These are phyloP conservation scores for Monosporozyma servazzii DNA, from an alignment of 805 yeast genomes.

Conservation along the genomic window DNA sequence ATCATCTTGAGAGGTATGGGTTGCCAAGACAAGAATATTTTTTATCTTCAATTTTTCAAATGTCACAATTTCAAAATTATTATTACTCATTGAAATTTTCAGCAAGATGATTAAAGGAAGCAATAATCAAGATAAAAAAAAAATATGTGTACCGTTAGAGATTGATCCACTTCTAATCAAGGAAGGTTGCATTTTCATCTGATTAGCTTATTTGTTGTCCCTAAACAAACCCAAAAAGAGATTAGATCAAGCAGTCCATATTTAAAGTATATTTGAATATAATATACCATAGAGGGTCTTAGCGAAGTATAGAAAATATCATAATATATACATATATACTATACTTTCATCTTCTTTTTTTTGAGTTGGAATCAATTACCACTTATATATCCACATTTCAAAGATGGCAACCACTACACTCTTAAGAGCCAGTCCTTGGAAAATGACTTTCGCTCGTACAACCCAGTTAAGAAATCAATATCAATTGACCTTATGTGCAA, in stretches of 20 bases:
- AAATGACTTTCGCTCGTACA: neutral
- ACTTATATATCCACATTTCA: neutral
- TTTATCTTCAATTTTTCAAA: no score
- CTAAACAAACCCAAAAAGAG: neutral
- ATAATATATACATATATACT: neutral
- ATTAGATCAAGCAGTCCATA: neutral
- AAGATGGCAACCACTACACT: constrained; percentile 6
- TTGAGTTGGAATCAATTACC: neutral
- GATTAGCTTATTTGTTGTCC: neutral
- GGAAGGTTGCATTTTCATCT: neutral
- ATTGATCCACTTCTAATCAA: neutral
- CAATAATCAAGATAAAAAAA: no score
- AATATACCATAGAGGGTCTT: neutral
- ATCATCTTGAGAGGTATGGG: no score
- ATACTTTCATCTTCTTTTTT: neutral
- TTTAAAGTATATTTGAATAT: neutral
- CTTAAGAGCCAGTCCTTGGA: constrained; percentile 1
- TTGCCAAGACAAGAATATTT: no score
- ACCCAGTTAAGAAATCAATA: constrained; percentile 1
- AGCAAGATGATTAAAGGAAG: no score
- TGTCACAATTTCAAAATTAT: no score
- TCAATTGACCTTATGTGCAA: constrained; percentile 8
- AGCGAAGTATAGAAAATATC: neutral
- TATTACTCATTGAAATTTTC: no score
- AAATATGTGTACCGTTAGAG: neutral